Evolutionary conservation across 495 filamentous ascomycete genomes (phyloP), one percentile per base, ranked within the genome.

Genomic region (Trichoderma reesei): DNA sequence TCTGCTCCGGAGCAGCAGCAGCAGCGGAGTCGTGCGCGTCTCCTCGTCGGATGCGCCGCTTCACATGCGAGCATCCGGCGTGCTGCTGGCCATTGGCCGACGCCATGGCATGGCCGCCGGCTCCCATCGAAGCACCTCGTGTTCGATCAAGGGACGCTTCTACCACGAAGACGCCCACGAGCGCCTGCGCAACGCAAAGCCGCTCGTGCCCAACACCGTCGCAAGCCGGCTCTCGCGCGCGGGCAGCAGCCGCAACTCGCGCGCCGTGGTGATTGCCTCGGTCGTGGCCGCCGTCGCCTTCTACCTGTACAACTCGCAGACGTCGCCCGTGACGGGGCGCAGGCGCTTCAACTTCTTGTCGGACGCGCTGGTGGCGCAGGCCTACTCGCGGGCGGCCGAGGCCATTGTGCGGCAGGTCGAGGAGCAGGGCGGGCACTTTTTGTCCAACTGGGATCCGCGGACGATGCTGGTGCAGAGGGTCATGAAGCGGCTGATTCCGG

Each of bases 301-400:
- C 70, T 93, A 92, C 74, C 74, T 88, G 56, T 80, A 77, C 69
- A 88, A 96, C 68, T 75, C 88, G 11, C 90, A 98, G 67, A 83
- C 79, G 9, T 92, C 96, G 14, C 91, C 91, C 54, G 86, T 91
- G 46, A 88, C 86, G 8, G 88, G 89, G 3, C 86, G 93, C 20
- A 82, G 82, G 61, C 85, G 92, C 44, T 97, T 98, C 79, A 96
- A 93, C 69, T 85, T 86, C 66, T 77, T 92, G 42, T 82, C 81
- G 39, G 72, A 80, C 26, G 68, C 75, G n/a, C 72, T 69, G 1
- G 87, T 92, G 67, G 72, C 78, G 33, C 68, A 76, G 16, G 75
- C 86, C 61, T 81, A 79, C n/a, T 70, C 78, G 33, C 68, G 82
- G 61, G 77, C 76, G 67, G 86, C 86, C 68, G 70, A 76, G 34